These are phyloP conservation scores for Thelephora ganbajun DNA, from an alignment of 768 basidiomycete genomes.

Conservation along the genomic window DNA sequence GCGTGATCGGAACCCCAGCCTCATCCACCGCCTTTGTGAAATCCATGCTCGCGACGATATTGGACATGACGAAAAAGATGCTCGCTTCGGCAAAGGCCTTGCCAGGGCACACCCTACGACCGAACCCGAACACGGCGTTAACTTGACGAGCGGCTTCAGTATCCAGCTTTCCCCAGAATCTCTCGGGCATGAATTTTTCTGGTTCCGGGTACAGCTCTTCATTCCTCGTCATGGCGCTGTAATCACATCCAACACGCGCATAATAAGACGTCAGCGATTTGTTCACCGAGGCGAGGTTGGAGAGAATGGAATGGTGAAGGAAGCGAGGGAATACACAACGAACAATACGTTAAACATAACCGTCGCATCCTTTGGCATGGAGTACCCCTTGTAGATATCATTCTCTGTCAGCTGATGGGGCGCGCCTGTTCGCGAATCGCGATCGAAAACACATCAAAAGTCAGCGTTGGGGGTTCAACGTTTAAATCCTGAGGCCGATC, in stretches of 20 bases:
- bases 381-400: conserved; percentile 12
- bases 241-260: not conserved
- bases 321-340: not conserved
- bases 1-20: conserved; percentile 25
- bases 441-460: not conserved
- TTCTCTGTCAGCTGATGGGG: conserved; percentile 14
- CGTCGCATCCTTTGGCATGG: conserved; percentile 10
- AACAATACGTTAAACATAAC: conserved; percentile 13
- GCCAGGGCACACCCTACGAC: conserved; percentile 13
- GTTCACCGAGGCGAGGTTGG: not conserved
- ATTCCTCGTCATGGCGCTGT: conserved; percentile 11
- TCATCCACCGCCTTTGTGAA: conserved; percentile 27
- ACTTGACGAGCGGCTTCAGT: too few species aligned
- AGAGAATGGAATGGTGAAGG: not conserved
- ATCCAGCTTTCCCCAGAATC: conserved; percentile 2
- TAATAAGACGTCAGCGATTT: not conserved
- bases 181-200: conserved; percentile 10
- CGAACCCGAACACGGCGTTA: conserved; percentile 9
- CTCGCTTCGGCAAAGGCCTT: conserved; percentile 11
- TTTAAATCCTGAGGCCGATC: not conserved
- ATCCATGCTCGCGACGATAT: conserved; percentile 15
- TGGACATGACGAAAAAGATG: conserved; percentile 13
- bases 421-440: conserved; percentile 5
- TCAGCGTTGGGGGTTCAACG: not conserved
- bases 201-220: conserved; percentile 10